These are phyloP conservation scores for Tetrastigma voinierianum DNA, from an alignment of 164 flowering plant genomes.

Conservation along the genomic window DNA sequence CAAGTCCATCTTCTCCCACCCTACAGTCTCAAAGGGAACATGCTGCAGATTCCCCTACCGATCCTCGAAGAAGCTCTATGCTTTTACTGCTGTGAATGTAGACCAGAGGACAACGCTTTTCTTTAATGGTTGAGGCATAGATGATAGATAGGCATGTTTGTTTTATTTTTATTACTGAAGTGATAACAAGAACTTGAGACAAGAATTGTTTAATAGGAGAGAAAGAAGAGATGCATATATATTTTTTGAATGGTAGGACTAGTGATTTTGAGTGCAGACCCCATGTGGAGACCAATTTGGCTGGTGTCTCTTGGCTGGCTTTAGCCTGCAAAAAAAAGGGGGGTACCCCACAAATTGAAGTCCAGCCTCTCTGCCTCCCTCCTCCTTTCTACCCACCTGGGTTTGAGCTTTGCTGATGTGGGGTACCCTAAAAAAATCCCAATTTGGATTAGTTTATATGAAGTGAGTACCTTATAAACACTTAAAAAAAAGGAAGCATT, in stretches of 20 bases:
- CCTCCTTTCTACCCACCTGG: conserved; percentile 19
- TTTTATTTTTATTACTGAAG: too few relatives aligned
- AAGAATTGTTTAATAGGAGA: conserved; percentile 6
- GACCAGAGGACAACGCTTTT: neutral
- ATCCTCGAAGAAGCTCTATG: conserved; percentile 18
- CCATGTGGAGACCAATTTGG: conserved; percentile 65
- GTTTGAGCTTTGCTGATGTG: conserved; percentile 12
- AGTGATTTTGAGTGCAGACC: conserved; percentile 17
- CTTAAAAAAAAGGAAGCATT: conserved; percentile 19
- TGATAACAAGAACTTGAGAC: neutral
- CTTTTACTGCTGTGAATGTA: conserved; percentile 2
- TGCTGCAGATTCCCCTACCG: conserved; percentile 22
- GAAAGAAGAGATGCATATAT: neutral
- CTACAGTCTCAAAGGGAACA: conserved; percentile 12
- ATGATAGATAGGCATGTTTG: too few relatives aligned
- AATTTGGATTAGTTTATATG: conserved; percentile 12
- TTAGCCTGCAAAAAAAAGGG: conserved; percentile 6
- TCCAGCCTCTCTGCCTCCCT: conserved; percentile 14
- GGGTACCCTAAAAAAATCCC: conserved; percentile 15
- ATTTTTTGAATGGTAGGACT: conserved; percentile 26
- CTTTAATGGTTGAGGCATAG: too few relatives aligned
- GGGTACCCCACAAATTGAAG: conserved; percentile 17
- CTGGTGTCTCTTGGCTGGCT: conserved; percentile 32
- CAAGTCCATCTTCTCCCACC: conserved; percentile 2
- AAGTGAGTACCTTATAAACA: conserved; percentile 18